These are phyloP conservation scores for Heritiera fomes DNA, from an alignment of 345 rosid genomes.

Conservation along the genomic window DNA sequence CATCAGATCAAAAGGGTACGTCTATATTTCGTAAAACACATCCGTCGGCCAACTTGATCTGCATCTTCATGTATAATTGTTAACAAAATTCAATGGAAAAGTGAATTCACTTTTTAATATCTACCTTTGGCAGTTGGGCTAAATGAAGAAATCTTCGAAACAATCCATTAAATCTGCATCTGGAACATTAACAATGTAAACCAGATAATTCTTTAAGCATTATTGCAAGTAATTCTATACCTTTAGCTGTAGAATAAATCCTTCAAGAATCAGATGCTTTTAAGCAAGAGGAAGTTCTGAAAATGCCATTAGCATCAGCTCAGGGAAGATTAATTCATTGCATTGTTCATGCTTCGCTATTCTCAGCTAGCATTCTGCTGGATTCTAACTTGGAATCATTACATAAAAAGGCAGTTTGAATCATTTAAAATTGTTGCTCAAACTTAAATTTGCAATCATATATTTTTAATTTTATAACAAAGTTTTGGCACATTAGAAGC, in stretches of 20 bases:
- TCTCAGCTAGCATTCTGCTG: background rate
- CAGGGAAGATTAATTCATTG: background rate
- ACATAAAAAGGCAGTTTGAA: background rate
- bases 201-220: background rate
- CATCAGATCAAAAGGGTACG: background rate
- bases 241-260: conserved; percentile 16
- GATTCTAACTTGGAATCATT: background rate
- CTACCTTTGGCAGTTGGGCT: background rate
- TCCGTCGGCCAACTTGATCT: background rate
- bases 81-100: background rate
- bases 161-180: conserved; percentile 5
- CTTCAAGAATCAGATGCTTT: conserved; percentile 28
- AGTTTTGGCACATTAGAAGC: background rate
- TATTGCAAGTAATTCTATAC: background rate
- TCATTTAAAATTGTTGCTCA: background rate
- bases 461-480: no score
- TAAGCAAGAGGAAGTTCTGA: background rate
- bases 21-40: background rate
- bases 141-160: background rate
- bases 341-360: background rate
- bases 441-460: background rate
- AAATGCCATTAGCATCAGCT: conserved; percentile 6
- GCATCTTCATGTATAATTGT: background rate
- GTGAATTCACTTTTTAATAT: background rate
- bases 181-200: background rate